These are phyloP conservation scores for Penicillium olsonii DNA, from an alignment of 2,329 filamentous ascomycete genomes.

Conservation along the genomic window DNA sequence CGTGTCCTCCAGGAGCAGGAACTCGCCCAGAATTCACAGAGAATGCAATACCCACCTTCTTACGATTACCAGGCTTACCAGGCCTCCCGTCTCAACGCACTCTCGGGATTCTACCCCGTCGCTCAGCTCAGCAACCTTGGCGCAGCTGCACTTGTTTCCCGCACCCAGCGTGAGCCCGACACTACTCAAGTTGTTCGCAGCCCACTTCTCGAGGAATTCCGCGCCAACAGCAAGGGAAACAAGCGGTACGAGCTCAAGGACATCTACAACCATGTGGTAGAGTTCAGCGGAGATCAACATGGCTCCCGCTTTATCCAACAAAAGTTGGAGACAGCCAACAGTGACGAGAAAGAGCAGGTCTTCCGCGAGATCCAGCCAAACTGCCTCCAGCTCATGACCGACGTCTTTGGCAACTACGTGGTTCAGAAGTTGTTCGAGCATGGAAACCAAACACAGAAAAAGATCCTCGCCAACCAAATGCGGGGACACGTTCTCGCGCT, in stretches of 20 bases:
- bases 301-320: constrained; percentile 94
- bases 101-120: constrained; percentile 41
- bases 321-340: constrained; percentile 89
- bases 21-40: constrained; percentile 29
- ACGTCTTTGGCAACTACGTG: constrained; percentile 97
- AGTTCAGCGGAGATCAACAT: constrained; percentile 94
- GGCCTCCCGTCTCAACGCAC: constrained; percentile 33
- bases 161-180: constrained; percentile 59
- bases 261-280: constrained; percentile 83
- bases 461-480: constrained; percentile 81
- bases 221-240: constrained; percentile 69
- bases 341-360: constrained; percentile 89
- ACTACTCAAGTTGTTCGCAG: constrained; percentile 66
- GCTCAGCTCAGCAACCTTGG: constrained; percentile 32
- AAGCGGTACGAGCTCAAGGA: constrained; percentile 83
- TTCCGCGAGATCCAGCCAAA: constrained; percentile 87
- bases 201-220: constrained; percentile 76
- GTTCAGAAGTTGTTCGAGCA: constrained; percentile 98
- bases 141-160: constrained; percentile 39
- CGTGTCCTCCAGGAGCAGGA: constrained; percentile 50
- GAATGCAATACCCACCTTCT: constrained; percentile 31
- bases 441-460: constrained; percentile 91
- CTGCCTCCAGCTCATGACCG: constrained; percentile 84
- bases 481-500: constrained; percentile 77
- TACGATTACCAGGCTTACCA: constrained; percentile 39